Evolutionary conservation across 352 stramenopile genomes (phyloP), one percentile per base, ranked within the genome.

Genomic region (Thalassiosira ordinaria): DNA sequence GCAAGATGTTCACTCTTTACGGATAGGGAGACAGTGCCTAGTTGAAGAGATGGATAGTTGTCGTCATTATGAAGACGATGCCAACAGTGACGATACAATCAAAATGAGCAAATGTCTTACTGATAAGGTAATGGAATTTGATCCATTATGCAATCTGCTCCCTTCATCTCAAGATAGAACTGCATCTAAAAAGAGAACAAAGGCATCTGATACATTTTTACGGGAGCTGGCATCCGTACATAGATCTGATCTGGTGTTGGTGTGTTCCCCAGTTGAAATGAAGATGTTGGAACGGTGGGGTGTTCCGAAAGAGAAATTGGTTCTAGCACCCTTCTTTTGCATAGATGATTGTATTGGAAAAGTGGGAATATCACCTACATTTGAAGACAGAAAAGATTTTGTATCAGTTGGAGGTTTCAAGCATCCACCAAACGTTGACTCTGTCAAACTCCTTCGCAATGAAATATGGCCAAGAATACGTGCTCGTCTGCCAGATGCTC

Each of bases 1-100:
- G 51, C 96, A 98, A 79, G 96, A 98, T 72, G 83, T 98, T 24
- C 96, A 98, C 72, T 97, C 96, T 44, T 67, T 98, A 27, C 89
- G 96, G 6, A 84, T 91, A 5, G 87, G 88, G n/a, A 91, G 96
- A 33, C 94, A 98, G 79, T 77, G 86, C 52, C 74, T 95, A 9
- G 91, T 97, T 9, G 92, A 91, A 22, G 33, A 74, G 46, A 39
- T 78, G 33, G 62, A 86, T 64, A 52, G 55, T n/a, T n/a, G n/a
- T n/a, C n/a, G n/a, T n/a, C n/a, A n/a, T n/a, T n/a, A n/a, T n/a
- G n/a, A n/a, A n/a, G n/a, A n/a, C n/a, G n/a, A n/a, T 47, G 0
- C 51, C 9, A 27, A 41, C 22, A 20, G 1, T 27, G 35, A 44
- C 14, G 13, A 61, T 63, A 14, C 13, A 47, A 51, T 35, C 22